Base-by-base conservation (phyloP, 805 yeast genomes). In the Yarrowia sp. region DNA sequence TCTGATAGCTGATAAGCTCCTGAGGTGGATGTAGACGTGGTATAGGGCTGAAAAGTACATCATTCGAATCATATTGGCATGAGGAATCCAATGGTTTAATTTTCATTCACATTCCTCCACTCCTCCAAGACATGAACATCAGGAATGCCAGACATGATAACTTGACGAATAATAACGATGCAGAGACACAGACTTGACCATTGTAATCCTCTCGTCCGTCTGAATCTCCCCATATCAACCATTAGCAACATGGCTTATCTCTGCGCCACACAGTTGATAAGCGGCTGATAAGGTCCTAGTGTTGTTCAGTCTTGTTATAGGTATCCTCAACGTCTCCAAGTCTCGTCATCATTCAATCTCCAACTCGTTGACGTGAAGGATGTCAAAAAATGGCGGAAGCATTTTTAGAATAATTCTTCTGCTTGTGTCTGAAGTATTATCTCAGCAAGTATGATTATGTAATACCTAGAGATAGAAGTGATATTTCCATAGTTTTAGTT, bases 271-370 rank as follows among this genome's bases (percentile, higher is more conserved):
- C 46, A 10, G 7, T 15, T 39, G 61, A 55, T 55, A 55, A 55
- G 61, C 61, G 46, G 38, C 46, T 24, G 61, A 55, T 55, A 55
- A 55, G 61, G 61, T 55, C n/a, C n/a, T n/a, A n/a, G n/a, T n/a
- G n/a, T n/a, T n/a, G n/a, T n/a, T n/a, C n/a, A n/a, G n/a, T n/a
- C n/a, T n/a, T n/a, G n/a, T n/a, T n/a, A n/a, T n/a, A n/a, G n/a
- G n/a, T n/a, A n/a, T n/a, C n/a, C n/a, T n/a, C n/a, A n/a, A n/a
- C n/a, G n/a, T n/a, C n/a, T n/a, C n/a, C n/a, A n/a, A n/a, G n/a
- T n/a, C n/a, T n/a, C n/a, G n/a, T n/a, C n/a, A n/a, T n/a, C n/a
- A n/a, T n/a, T n/a, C n/a, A n/a, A n/a, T n/a, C n/a, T n/a, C n/a
- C n/a, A n/a, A n/a, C n/a, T n/a, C n/a, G n/a, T n/a, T n/a, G n/a